Evolutionary conservation across 2,329 filamentous ascomycete genomes (phyloP).

Genomic region (Arthrobotrys megalospora): DNA sequence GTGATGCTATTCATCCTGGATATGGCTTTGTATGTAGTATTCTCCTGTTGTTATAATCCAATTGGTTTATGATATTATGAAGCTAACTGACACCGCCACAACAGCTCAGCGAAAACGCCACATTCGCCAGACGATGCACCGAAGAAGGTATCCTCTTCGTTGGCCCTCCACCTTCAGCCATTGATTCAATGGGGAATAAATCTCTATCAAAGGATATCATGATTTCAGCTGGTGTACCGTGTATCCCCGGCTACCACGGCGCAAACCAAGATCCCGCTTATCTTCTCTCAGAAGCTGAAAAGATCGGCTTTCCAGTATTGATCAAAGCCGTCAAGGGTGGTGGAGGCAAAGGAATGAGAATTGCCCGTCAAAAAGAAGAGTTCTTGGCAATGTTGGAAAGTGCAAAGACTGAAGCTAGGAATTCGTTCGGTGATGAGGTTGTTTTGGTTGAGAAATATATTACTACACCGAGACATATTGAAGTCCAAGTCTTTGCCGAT

Average conservation of each 20-base stretch:
- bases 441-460: slow-evolving; percentile 90
- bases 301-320: slow-evolving; percentile 79
- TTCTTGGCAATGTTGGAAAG: slow-evolving; percentile 79
- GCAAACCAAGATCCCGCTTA: slow-evolving; percentile 79
- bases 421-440: slow-evolving; percentile 85
- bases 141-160: slow-evolving; percentile 95
- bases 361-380: slow-evolving; percentile 78
- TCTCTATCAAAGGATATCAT: slow-evolving; percentile 90
- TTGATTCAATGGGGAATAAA: slow-evolving; percentile 91
- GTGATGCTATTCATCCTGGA: slow-evolving; percentile 92
- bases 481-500: slow-evolving; percentile 92
- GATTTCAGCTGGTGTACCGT: slow-evolving; percentile 93
- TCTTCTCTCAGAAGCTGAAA: slow-evolving; percentile 79
- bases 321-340: slow-evolving; percentile 86
- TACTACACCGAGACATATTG: slow-evolving; percentile 83
- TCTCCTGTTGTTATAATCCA: background rate
- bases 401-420: slow-evolving; percentile 81
- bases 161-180: slow-evolving; percentile 77
- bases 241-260: slow-evolving; percentile 96
- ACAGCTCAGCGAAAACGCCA: slow-evolving; percentile 86
- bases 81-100: background rate
- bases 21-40: slow-evolving; percentile 74
- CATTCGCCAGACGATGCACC: slow-evolving; percentile 88
- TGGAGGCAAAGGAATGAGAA: slow-evolving; percentile 87
- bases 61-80: background rate